Evolutionary conservation across 306 rosid species (phyloP).

Genomic region (Delonix regia): DNA sequence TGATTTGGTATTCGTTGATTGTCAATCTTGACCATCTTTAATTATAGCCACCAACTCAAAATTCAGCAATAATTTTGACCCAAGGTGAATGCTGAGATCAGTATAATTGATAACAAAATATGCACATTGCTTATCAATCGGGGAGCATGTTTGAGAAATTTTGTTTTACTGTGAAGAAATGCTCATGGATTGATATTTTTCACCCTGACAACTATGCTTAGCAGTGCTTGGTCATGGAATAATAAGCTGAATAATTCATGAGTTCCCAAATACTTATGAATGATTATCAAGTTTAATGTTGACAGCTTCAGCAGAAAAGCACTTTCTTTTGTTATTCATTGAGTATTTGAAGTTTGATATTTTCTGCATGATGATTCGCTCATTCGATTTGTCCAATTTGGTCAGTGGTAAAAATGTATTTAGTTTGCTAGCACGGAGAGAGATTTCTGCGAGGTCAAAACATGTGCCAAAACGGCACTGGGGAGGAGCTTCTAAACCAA

Average conservation of each 20-base stretch:
- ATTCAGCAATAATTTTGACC: neutral
- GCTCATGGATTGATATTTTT: neutral
- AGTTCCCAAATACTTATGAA: conserved; percentile 16
- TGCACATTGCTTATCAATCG: conserved; percentile 20
- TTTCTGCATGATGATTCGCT: conserved; percentile 20
- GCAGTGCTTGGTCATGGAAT: neutral
- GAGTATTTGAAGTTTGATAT: neutral
- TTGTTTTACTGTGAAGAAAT: conserved; percentile 7
- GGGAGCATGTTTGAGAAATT: neutral
- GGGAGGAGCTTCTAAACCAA: conserved; percentile 52
- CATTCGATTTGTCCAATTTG: conserved; percentile 38
- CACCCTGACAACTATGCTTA: neutral
- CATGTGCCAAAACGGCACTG: conserved; percentile 52
- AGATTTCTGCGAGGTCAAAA: conserved; percentile 53
- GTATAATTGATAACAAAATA: conserved; percentile 24
- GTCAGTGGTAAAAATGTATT: conserved; percentile 58
- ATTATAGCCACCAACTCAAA: conserved; percentile 2
- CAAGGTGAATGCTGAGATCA: conserved; percentile 14
- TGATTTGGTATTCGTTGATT: conserved; percentile 16
- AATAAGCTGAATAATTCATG: conserved; percentile 11
- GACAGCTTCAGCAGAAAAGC: neutral
- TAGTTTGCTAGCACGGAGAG: conserved; percentile 57
- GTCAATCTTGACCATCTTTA: conserved; percentile 16
- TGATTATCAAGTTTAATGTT: neutral
- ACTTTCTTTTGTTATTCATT: neutral